Conservation (phyloP, 129 eudicot species). For the Helianthus annuus region HanXRQr2.0-SUNRISE NC_035448.2:66409037-66409536, state of each 20-base stretch:
- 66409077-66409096: not conserved
- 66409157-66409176: conserved; percentile 1
- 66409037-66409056: no score
- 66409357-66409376: not conserved
- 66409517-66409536: not conserved
- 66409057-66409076: no score
- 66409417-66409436: not conserved
- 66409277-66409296: not conserved
- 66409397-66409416: not conserved
- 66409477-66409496: not conserved
- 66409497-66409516: not conserved
- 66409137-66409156: not conserved
- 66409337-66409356: not conserved
- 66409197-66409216: no score
- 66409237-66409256: no score
- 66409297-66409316: not conserved
- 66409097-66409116: not conserved
- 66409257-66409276: not conserved
- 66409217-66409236: no score
- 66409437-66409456: not conserved
- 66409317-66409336: not conserved
- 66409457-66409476: not conserved
- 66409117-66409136: conserved; percentile 13
- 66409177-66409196: not conserved
- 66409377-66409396: not conserved